Base-by-base conservation (phyloP, 768 basidiomycete species). In the Lactarius psammicola region DNA sequence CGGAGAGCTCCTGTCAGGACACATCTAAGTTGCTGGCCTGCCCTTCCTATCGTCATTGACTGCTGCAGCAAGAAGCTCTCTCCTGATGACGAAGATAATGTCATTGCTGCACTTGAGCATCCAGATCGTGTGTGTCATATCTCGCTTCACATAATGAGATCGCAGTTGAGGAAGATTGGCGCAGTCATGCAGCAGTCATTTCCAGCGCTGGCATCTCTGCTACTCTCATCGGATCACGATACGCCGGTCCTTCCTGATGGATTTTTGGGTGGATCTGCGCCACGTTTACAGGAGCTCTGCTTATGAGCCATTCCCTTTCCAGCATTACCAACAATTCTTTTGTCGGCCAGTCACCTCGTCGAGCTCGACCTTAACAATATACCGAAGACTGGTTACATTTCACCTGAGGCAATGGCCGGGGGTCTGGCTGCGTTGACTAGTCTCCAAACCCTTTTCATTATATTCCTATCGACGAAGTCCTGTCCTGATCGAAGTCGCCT, bases 21-120 rank as follows among this genome's bases (percentile, higher is more conserved):
- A 49, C 9, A 26, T 13, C 23, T 49, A 2, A 6, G 13, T 23
- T 13, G 1, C 46, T 49, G 46, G 46, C 23, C 46, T 13, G 11
- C 23, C 11, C 9, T 49, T 13, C 46, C 46, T 5, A 49, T 49
- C 10, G 23, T 15, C 46, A 49, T 49, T 23, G 11, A 49, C n/a
- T 23, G 26, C n/a, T 23, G 26, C 13, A 3, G 0, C 23, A 2
- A 23, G 6, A 2, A 0, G 8, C 10, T n/a, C 3, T 0, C 0
- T 23, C 23, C 46, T 6, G 13, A 49, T 4, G 10, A 23, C 13
- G 23, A 23, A 11, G 11, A 49, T 26, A n/a, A 26, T 13, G 4
- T 26, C 11, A 4, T 26, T 26, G 46, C 46, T 26, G 46, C 46
- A 49, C n/a, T 49, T 13, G 46, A 49, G 46, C 23, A 49, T 23